phyloP scores from a whole-genome alignment of 1,139 yeast species.

The Blastobotrys elegans region DNA sequence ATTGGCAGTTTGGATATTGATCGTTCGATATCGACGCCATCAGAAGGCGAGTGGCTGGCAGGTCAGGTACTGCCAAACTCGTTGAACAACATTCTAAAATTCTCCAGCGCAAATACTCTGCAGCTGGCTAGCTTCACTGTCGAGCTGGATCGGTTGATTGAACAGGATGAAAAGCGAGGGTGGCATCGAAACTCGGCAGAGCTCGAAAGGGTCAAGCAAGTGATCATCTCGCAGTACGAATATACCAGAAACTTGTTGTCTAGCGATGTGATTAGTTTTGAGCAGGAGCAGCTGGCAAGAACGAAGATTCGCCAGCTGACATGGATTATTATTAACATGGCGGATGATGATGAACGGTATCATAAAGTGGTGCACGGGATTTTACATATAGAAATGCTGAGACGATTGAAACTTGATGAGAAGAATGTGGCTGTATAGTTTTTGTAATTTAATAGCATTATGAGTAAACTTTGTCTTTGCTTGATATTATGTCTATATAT shows the following conservation, averaged over 20 bases:
- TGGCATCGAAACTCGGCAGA: conserved; percentile 15
- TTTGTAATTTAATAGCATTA: too few species aligned
- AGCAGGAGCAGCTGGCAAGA: background rate
- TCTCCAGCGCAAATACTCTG: conserved; percentile 22
- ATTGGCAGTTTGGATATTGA: background rate
- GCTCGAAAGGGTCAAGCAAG: conserved; percentile 19
- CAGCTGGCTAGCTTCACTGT: conserved; percentile 32
- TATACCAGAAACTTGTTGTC: conserved; percentile 14
- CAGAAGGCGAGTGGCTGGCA: background rate
- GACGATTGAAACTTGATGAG: conserved; percentile 19
- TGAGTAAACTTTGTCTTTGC: too few species aligned
- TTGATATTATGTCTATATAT: too few species aligned
- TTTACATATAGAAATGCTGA: conserved; percentile 28
- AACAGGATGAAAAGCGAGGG: conserved; percentile 9
- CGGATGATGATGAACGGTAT: conserved; percentile 10
- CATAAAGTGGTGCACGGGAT: conserved; percentile 22
- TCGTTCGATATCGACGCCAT: background rate
- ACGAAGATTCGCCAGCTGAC: conserved; percentile 7
- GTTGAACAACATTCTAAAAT: conserved; percentile 1
- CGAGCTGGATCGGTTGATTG: conserved; percentile 22
- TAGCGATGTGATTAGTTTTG: background rate
- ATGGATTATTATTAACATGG: conserved; percentile 9
- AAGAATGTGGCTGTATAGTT: background rate
- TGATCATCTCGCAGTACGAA: conserved; percentile 23
- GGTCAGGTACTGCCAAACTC: background rate